Base-by-base conservation (phyloP, 2,329 filamentous ascomycete genomes). In the Fusarium oligoseptatum region DNA sequence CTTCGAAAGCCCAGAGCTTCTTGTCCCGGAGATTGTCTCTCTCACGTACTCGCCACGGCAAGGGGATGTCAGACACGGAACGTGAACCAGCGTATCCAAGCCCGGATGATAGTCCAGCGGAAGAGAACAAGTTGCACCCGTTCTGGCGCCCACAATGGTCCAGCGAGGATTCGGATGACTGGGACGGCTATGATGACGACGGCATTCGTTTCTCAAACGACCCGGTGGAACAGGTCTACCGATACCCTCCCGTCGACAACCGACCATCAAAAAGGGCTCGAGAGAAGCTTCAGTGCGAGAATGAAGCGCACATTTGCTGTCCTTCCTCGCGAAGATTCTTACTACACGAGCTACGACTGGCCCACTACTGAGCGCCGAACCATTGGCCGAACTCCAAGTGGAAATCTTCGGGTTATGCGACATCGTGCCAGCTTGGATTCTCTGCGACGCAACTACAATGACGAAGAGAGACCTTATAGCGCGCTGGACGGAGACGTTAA, bases 291-390 rank as follows among this genome's bases (percentile, higher is more conserved):
- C 15, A 90, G 88, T 71, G 81, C 84, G 37, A 87, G 86, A 36
- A 81, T 91, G 82, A 90, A 88, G 81, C 84, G 85, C 39, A 92
- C 90, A 0, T 91, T 92, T 83, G 87, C 90, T 14, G 90, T 92
- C 32, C 77, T 92, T 57, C 90, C 85, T n/a, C 83, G 84, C 27
- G 83, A 85, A 67, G 82, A 84, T 64, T 74, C 71, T 14, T 78
- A 79, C 57, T 69, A 77, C 22, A 73, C 75, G 9, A 76, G 73
- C 45, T 78, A 81, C 62, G 82, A 84, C 15, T 80, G 77, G 29
- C 78, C 83, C 34, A 81, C 81, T 4, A 83, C 85, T 1, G 88
- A 91, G 45, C 87, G 90, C 5, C 86, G 90, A 29, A 91, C 87
- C 2, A 90, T 92, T 69, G 85, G 86, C 55, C 86, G 90, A 60